Evolutionary conservation across 2,329 filamentous ascomycete species (phyloP).

Genomic region (Cladobotryum protrusum): DNA sequence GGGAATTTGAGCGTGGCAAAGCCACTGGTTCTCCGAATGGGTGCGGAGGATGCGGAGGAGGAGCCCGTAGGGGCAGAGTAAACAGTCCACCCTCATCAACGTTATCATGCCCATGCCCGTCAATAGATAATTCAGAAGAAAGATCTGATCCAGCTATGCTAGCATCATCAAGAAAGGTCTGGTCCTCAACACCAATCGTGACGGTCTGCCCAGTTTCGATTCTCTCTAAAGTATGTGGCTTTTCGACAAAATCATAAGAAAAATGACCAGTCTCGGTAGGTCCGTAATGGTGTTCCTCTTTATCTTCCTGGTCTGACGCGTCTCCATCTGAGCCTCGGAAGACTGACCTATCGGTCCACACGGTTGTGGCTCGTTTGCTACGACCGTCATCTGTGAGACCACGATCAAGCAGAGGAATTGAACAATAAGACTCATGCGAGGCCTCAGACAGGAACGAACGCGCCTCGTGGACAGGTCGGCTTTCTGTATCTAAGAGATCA

Average conservation of each 20-base stretch:
- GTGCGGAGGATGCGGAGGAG: constrained; percentile 26
- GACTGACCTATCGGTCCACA: constrained; percentile 52
- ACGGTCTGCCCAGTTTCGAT: constrained; percentile 32
- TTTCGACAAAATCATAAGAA: constrained; percentile 50
- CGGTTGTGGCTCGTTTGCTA: constrained; percentile 33
- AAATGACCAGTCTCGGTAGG: constrained; percentile 27
- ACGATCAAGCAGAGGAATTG: constrained; percentile 69
- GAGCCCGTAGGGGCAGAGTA: not conserved
- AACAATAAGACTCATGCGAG: constrained; percentile 70
- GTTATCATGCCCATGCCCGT: constrained; percentile 37
- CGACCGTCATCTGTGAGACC: constrained; percentile 48
- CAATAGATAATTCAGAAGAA: constrained; percentile 57
- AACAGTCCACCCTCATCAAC: constrained; percentile 25
- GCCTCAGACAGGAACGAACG: constrained; percentile 51
- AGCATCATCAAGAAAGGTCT: constrained; percentile 46
- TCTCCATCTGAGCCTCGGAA: constrained; percentile 39
- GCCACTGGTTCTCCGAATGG: constrained; percentile 17
- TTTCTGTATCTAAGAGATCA: not conserved
- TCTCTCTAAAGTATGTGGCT: constrained; percentile 46
- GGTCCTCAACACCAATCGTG: constrained; percentile 25
- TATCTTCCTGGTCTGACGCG: constrained; percentile 18
- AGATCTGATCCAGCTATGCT: constrained; percentile 51
- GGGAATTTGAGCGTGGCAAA: constrained; percentile 26
- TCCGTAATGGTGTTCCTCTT: constrained; percentile 7
- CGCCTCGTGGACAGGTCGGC: constrained; percentile 25